Conservation (phyloP, 257 asterid genomes). For the Solanum lycopersicoides region DNA sequence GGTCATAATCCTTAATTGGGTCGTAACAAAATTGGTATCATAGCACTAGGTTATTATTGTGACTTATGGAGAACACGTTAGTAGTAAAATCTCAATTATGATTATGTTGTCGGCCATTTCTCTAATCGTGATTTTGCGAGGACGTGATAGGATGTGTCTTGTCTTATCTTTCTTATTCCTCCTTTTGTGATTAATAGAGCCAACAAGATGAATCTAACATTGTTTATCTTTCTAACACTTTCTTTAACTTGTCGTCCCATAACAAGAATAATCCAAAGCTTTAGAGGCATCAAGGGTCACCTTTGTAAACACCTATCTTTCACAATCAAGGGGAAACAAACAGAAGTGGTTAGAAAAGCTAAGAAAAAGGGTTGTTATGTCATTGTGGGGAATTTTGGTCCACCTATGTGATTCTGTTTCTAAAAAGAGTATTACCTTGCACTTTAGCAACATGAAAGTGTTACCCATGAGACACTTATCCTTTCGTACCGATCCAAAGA, state of each 20-base stretch:
- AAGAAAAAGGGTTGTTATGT: not conserved
- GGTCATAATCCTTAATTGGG: too few species aligned
- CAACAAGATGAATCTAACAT: not conserved
- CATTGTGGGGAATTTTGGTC: not conserved
- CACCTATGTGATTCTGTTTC: not conserved
- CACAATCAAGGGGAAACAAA: not conserved
- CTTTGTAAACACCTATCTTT: not conserved
- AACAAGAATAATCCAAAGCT: not conserved
- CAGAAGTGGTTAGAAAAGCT: not conserved
- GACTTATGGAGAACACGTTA: too few species aligned
- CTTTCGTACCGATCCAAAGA: not conserved
- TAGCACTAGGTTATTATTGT: too few species aligned
- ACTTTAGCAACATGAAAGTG: not conserved
- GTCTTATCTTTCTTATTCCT: too few species aligned
- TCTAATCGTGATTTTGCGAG: too few species aligned
- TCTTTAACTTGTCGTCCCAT: not conserved
- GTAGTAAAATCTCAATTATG: too few species aligned
- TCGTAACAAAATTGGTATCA: too few species aligned
- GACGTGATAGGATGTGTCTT: too few species aligned
- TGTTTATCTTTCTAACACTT: not conserved
- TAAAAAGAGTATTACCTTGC: not conserved
- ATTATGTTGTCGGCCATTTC: too few species aligned
- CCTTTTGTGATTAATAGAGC: not conserved
- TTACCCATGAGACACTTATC: not conserved
- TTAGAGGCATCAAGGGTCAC: not conserved